Base-by-base conservation (phyloP, 768 basidiomycete species). In the Rubroboletus pulcherrimus region DNA sequence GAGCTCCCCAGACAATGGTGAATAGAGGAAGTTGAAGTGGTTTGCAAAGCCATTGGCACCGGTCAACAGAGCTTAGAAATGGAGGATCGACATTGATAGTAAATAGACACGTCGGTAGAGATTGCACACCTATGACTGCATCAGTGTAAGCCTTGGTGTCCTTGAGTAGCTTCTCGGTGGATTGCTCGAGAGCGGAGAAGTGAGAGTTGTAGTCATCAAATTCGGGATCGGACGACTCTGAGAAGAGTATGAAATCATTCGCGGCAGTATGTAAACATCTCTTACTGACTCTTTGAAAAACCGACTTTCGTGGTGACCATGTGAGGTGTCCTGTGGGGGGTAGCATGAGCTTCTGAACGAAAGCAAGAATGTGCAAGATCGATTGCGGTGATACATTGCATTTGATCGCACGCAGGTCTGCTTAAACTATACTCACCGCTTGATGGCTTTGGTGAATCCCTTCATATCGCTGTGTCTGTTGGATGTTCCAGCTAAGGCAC, bases 141-240 rank as follows among this genome's bases (percentile, higher is more conserved):
- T 98, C 93, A 15, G 83, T 83, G 75, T 93, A 98, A 6, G 84
- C 78, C 65, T 88, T 91, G 33, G 89, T 86, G 66, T 99, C 95
- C 76, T 98, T 98, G 63, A 94, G 73, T 54, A 98, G 76, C 75
- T 93, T 94, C 69, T 95, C 94, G 0, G 89, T 82, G 26, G 89
- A 86, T 49, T 81, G 73, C 73, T 98, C 93, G 61, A 98, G 76
- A 4, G 79, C 66, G 11, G 79, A 71, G 71, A 97, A 96, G 68
- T 91, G 84, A 42, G 86, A 81, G 59, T 85, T 80, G 62, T 85
- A 89, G 56, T 94, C 92, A 62, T 96, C 91, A 73, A 93, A 96
- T 68, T 95, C 93, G 19, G 89, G 82, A 76, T 95, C 94, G 63
- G 71, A 77, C 5, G 92, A 92, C 73, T 88, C 92, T 85, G 63